These are phyloP conservation scores for Mallotus repandus DNA, from an alignment of 441 rosid genomes.

Conservation along the genomic window DNA sequence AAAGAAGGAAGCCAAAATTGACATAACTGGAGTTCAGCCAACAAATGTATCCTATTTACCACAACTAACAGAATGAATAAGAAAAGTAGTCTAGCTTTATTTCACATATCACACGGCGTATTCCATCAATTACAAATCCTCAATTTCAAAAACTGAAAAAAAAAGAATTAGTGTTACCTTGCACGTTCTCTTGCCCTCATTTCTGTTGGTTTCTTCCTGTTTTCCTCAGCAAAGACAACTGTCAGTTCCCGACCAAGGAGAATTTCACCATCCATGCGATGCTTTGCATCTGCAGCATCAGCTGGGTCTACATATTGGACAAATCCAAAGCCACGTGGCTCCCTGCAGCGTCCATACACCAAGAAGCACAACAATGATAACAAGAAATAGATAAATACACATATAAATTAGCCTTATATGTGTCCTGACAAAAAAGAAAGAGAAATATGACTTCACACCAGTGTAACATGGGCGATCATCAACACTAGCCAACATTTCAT, in stretches of 20 bases:
- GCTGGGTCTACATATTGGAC: slow-evolving; percentile 35
- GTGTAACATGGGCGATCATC: slow-evolving; percentile 22
- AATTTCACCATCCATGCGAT: slow-evolving; percentile 38
- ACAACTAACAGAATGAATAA: background rate
- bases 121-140: background rate
- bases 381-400: background rate
- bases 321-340: slow-evolving; percentile 60
- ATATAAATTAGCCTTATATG: background rate
- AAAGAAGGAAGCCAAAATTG: background rate
- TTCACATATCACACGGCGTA: background rate
- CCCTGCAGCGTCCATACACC: slow-evolving; percentile 44
- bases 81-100: background rate
- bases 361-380: slow-evolving; percentile 8
- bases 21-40: background rate
- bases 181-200: slow-evolving; percentile 59
- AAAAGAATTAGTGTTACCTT: slow-evolving; percentile 45
- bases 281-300: slow-evolving; percentile 42
- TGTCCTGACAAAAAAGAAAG: slow-evolving; percentile 7
- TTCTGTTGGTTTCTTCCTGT: slow-evolving; percentile 41
- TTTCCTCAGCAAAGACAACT: slow-evolving; percentile 37
- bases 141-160: slow-evolving; percentile 3
- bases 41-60: background rate
- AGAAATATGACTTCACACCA: slow-evolving; percentile 16
- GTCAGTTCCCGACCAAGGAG: slow-evolving; percentile 36
- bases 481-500: slow-evolving; percentile 31